Evolutionary conservation across 768 basidiomycete genomes (phyloP), one percentile per base, ranked within the genome.

Genomic region (Imleria badia): DNA sequence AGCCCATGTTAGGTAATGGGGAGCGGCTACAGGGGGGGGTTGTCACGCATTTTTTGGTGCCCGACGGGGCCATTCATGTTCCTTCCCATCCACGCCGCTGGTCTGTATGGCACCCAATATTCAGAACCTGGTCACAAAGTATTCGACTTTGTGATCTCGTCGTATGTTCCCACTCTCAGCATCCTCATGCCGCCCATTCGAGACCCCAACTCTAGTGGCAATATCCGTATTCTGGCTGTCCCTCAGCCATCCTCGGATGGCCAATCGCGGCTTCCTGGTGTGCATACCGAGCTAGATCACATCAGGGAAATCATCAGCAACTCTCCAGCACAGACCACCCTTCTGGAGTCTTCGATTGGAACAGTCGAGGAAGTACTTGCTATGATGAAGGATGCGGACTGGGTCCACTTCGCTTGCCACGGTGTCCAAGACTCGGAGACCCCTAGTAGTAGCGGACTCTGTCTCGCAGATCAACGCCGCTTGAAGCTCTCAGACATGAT

Each of bases 201-300:
- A 23, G 5, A 22, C 17, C 11, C 35, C 17, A 19, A 5, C 12
- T 17, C 48, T 17, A 30, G 6, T 6, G 14, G n/a, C 3, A 17
- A 20, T 12, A 6, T 52, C 17, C 20, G 44, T 6, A 2, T 52
- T 0, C 23, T 52, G 5, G 11, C 36, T n/a, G 35, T 68, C 17
- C 38, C 31, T 2, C 61, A 65, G 30, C 64, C 68, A 2, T 3
- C 38, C 0, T 51, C 68, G 2, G 61, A 60, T 11, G 63, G 61
- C 5, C 44, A 51, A 23, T 8, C 2, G 3, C 45, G 19, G 17
- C 54, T 69, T 1, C 64, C 58, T 0, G 56, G 56, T 19, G 46
- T 58, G 15, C 34, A 57, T 4, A 49, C 54, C 2, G 55, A 55
- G 61, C 58, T 52, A 69, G 64, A 43, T 64, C 66, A 52, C 66